A percentile compares a stretch with the other conserved stretches of the same genome.
phyloP scores from a whole-genome alignment of 768 basidiomycete genomes.

The Suillus alpinus region DNA sequence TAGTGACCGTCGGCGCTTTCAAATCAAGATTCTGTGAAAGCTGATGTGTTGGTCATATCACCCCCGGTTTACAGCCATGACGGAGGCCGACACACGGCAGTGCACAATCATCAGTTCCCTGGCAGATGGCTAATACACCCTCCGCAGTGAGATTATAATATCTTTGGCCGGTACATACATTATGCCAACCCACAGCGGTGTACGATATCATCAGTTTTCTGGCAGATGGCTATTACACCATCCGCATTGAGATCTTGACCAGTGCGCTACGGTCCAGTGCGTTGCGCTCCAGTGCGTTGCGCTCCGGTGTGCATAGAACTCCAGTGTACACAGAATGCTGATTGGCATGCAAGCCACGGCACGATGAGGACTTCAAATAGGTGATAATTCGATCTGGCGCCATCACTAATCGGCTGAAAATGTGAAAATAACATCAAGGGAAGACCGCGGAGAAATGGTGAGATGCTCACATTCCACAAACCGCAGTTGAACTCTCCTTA shows the following conservation, averaged over 20 bases:
- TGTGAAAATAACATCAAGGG: not conserved
- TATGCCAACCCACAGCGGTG: not conserved
- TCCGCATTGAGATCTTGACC: not conserved
- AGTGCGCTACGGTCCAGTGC: not conserved
- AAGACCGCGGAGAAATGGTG: not conserved
- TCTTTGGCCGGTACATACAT: not conserved
- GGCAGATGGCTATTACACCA: not conserved
- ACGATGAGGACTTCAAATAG: not conserved
- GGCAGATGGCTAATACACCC: not conserved
- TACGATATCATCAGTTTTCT: not conserved
- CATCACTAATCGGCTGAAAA: not conserved
- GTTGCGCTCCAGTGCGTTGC: too few relatives aligned
- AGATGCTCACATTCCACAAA: not conserved
- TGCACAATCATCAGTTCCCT: not conserved
- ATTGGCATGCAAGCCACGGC: not conserved
- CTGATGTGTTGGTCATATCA: not conserved
- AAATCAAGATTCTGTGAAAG: not conserved
- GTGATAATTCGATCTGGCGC: not conserved
- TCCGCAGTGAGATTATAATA: not conserved
- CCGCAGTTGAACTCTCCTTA: not conserved
- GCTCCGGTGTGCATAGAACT: not conserved
- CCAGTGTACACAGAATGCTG: not conserved
- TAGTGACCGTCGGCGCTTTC: not conserved
- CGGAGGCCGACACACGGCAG: not conserved
- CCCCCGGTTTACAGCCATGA: not conserved